Percentiles rank a stretch among this genome's conserved stretches.
Evolutionary conservation across 169 alveolate species (phyloP).

Genomic region (Plasmodium inui): DNA sequence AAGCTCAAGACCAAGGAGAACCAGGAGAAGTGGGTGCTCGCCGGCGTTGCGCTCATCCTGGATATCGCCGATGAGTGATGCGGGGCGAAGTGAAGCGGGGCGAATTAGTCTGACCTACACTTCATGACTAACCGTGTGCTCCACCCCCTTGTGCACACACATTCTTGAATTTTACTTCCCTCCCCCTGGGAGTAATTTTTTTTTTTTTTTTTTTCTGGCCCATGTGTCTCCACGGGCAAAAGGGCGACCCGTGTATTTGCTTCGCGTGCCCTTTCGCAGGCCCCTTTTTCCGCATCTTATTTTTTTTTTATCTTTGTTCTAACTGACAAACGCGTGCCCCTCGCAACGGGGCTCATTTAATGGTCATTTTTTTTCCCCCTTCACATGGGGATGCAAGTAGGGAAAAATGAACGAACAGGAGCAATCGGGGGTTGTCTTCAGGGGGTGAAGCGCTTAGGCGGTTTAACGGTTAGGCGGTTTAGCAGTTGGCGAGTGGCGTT

Average conservation of each 20-base stretch:
- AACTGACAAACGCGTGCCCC: not conserved
- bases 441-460: not conserved
- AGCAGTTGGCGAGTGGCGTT: not conserved
- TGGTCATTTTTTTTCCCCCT: not conserved
- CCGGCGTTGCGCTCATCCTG: slow-evolving; percentile 96
- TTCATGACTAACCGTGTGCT: not conserved
- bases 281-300: not conserved
- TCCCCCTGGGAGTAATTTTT: not conserved
- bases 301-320: slow-evolving; percentile 5
- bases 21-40: slow-evolving; percentile 96
- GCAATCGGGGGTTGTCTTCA: not conserved
- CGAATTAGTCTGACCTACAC: not conserved
- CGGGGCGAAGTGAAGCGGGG: slow-evolving; percentile 57
- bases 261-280: not conserved
- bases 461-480: no score
- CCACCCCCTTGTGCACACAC: not conserved
- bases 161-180: not conserved
- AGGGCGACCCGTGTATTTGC: not conserved
- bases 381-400: not conserved
- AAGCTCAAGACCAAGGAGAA: slow-evolving; percentile 94
- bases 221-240: not conserved
- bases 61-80: slow-evolving; percentile 95
- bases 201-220: not conserved
- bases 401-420: not conserved
- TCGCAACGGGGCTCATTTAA: not conserved